Evolutionary conservation across 148 eudicot genomes (phyloP), one percentile per base, ranked within the genome.

Genomic region (Vaccinium macrocarpon): DNA sequence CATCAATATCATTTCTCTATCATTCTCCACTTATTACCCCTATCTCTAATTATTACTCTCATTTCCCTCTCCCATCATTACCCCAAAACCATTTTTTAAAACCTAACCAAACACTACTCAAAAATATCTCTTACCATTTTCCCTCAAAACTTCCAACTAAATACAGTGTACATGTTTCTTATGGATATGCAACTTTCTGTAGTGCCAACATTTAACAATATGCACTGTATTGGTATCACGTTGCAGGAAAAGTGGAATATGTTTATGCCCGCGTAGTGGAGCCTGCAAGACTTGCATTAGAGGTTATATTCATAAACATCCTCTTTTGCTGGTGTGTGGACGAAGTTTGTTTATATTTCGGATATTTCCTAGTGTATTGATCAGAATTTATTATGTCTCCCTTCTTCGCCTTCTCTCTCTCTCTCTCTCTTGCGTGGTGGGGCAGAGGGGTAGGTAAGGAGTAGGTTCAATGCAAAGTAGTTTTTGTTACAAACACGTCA

Each of bases 191-290:
- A 81, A 8, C 49, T 49, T 5, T 78, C 12, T 70, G 81, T 21
- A 23, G 19, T 72, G 73, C 51, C 14, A 5, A 42, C 11, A 8
- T 48, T 72, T 57, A 55, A 35, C 35, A 76, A n/a, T 53, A 18
- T 82, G 19, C 5, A 59, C 23, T 76, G 76, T 49, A 61, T 85
- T 76, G 70, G 81, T 61, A 3, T 85, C 51, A 10, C 62, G 70
- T 76, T 90, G 62, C 93, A 97, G 99, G 99, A 49, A 97, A 95
- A 90, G 95, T 96, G 75, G 92, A 89, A 76, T 97, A 95, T 89
- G 87, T 95, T 82, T 95, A 87, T 86, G 97, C 91, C 85, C 90
- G 92, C 87, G 93, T 94, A 77, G 88, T 91, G 91, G 99, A 95
- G 89, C 89, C 99, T 78, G 91, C 98, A 50, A 88, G 92, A 86